Conservation (phyloP, 2,329 filamentous ascomycete genomes). For the Exophiala xenobiotica region DNA sequence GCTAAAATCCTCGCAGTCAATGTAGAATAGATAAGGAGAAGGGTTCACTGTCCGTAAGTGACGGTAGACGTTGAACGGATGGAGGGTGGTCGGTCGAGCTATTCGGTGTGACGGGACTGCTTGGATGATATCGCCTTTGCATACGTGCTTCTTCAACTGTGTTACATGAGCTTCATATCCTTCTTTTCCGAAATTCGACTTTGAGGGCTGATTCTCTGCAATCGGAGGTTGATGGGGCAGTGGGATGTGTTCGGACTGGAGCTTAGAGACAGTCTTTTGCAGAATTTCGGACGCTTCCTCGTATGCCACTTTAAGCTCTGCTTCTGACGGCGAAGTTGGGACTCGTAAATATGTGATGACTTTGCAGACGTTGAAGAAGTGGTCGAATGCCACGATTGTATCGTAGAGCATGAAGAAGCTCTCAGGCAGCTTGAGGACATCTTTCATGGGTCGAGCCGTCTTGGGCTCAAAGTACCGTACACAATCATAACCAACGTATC, state of each 20-base stretch:
- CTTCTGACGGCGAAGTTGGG: constrained; percentile 48
- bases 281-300: constrained; percentile 64
- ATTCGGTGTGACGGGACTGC: constrained; percentile 94
- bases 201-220: constrained; percentile 71
- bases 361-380: constrained; percentile 90
- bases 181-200: constrained; percentile 82
- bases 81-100: constrained; percentile 80
- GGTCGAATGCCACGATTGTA: constrained; percentile 89
- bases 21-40: constrained; percentile 94
- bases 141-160: constrained; percentile 84
- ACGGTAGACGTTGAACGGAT: constrained; percentile 97
- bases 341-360: constrained; percentile 87
- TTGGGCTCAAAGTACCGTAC: constrained; percentile 97
- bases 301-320: constrained; percentile 67
- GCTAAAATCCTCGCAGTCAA: constrained; percentile 88
- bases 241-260: constrained; percentile 72
- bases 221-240: constrained; percentile 76
- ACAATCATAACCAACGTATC: constrained; percentile 97
- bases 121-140: constrained; percentile 92
- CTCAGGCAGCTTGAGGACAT: constrained; percentile 85
- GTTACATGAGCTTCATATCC: constrained; percentile 93
- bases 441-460: constrained; percentile 84
- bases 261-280: constrained; percentile 65
- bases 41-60: constrained; percentile 96
- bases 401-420: constrained; percentile 96